These are phyloP conservation scores for Oryza australiensis DNA, from an alignment of 176 grass and related monocot species.

Conservation along the genomic window DNA sequence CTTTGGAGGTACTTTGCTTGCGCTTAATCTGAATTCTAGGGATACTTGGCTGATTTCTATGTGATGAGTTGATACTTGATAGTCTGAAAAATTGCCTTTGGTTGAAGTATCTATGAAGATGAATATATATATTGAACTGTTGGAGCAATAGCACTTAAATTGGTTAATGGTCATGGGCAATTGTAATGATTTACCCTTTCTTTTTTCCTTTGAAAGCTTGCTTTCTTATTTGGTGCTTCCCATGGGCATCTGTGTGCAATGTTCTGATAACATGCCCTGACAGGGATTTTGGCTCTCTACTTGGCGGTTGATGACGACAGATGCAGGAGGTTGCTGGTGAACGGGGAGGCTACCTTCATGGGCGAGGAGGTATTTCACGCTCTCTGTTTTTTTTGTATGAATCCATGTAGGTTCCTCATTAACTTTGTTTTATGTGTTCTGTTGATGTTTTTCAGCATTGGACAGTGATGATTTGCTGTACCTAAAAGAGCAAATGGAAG, in stretches of 20 bases:
- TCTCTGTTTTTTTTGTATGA: constrained; percentile 33
- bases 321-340: constrained; percentile 99
- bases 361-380: constrained; percentile 78
- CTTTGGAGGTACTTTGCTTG: neutral
- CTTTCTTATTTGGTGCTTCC: neutral
- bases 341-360: constrained; percentile 95
- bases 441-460: constrained; percentile 60
- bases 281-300: constrained; percentile 90
- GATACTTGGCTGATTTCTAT: neutral
- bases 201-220: neutral
- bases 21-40: neutral
- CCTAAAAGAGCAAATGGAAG: constrained; percentile 99
- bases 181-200: neutral
- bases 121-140: neutral
- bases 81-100: neutral
- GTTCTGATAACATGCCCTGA: constrained; percentile 99
- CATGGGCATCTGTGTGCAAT: constrained; percentile 2
- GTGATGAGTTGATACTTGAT: neutral
- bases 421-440: constrained; percentile 24
- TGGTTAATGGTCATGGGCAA: neutral
- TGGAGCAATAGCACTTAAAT: neutral
- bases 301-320: constrained; percentile 71
- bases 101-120: neutral
- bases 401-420: neutral
- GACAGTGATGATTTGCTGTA: constrained; percentile 99